Base-by-base conservation (phyloP, 228 moss, liverwort and hornwort species). In the Sphagnum fallax region DNA sequence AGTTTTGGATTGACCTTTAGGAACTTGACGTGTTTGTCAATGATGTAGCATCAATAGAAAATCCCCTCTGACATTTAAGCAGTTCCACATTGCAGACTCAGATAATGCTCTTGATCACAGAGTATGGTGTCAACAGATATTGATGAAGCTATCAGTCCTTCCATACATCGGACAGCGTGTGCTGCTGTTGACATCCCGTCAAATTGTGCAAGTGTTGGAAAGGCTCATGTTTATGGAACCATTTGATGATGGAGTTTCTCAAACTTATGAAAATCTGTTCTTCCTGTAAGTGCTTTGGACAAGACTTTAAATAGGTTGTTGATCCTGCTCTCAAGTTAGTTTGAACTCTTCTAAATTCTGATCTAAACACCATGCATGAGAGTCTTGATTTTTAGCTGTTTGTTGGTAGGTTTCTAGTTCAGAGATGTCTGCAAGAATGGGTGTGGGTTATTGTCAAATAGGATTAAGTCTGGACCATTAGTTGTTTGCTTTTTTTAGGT, bases 191-290 rank as follows among this genome's bases (percentile, higher is more conserved):
- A 73, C 76, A 53, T 78, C 86, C 53, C 80, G 77, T 68, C 76
- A 83, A 50, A 86, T 76, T 53, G 74, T 67, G 48, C 68, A 66
- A 64, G 73, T 80, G 58, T 53, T 82, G 32, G 83, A 78, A 67
- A 86, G 82, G 71, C 80, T 86, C 5, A 75, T 80, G 60, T 78
- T 78, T 70, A 78, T 78, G 78, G 79, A 86, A 52, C 65, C 65
- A 6, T 65, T 65, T 49, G 65, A 65, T 65, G 47, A 73, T 58
- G 83, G 78, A 48, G 83, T 86, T 63, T 78, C 81, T 68, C 78
- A 80, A 67, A 75, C 67, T 12, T 80, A 71, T 59, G 80, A 83
- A 68, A 83, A 83, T 60, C 57, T 77, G 52, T 86, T 78, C 65
- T 80, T 66, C 67, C 59, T 83, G 86, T 86, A 78, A 55, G 49